Evolutionary conservation across 2,329 filamentous ascomycete species (phyloP), one percentile per base, ranked within the genome.

Genomic region (Calonectria pseudoreteaudii): DNA sequence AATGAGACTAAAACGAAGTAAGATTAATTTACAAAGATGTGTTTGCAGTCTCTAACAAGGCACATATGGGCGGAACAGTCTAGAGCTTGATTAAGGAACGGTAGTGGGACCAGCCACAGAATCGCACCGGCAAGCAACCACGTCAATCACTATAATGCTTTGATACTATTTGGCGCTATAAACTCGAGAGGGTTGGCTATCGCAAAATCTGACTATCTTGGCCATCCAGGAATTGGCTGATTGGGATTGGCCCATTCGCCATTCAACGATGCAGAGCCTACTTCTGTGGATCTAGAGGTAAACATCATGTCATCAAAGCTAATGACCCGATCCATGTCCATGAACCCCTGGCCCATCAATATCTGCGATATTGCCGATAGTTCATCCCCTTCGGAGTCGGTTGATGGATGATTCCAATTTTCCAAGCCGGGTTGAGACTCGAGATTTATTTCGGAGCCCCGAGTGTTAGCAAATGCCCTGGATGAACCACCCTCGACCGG

Each of bases 221-320:
- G n/a, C 53, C 53, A 58, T 38, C 38, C 20, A 23, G 53, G 31
- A 3, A 47, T 23, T 36, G 30, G 20, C 23, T 41, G 34, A 13
- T 13, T 41, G 4, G 56, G 14, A 26, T 23, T 23, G 18, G 10
- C 56, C 56, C 56, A 60, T 28, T 38, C 34, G 6, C 53, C 6
- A 16, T 36, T 38, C 11, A 58, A 16, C 10, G 30, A 8, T 26
- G 36, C 7, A 23, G 56, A 18, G 1, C 13, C 13, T 18, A 60
- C 9, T 13, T 60, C 56, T 1, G 56, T 28, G 14, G 56, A 34
- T 14, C 34, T 60, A 3, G 56, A 26, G n/a, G n/a, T 60, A 14
- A 60, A 60, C 71, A 84, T 81, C 75, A 82, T 81, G 38, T 85
- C 83, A 28, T 84, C 81, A n/a, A 84, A 83, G 18, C 81, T 83